Conservation (phyloP, 2,329 filamentous ascomycete species). For the Diaporthe capsici region DNA sequence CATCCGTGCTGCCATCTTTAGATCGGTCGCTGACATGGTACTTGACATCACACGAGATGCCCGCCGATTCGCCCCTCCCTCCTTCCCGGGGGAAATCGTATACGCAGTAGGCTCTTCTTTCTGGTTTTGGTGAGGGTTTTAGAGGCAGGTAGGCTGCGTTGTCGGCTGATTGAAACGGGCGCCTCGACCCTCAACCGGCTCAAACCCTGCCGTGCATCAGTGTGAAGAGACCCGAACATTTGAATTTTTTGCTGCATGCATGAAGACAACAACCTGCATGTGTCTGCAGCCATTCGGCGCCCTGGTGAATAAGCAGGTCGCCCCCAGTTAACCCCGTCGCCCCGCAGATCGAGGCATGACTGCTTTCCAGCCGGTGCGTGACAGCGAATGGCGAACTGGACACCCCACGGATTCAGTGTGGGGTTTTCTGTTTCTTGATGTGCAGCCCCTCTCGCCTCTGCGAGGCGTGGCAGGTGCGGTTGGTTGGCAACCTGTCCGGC, state of each 20-base stretch:
- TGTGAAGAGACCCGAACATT: slow-evolving; percentile 24
- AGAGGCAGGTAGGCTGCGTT: neutral
- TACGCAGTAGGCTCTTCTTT: neutral
- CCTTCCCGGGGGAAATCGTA: neutral
- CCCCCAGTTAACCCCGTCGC: slow-evolving; percentile 12
- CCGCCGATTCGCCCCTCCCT: neutral
- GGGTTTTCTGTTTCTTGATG: neutral
- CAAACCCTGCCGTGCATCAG: slow-evolving; percentile 14
- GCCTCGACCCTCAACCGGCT: slow-evolving; percentile 11
- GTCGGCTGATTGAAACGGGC: slow-evolving; percentile 25
- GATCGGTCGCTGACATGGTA: neutral
- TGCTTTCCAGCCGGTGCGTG: slow-evolving; percentile 13
- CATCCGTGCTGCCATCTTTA: slow-evolving; percentile 1
- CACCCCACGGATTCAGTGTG: slow-evolving; percentile 31
- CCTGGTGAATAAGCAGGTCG: slow-evolving; percentile 15
- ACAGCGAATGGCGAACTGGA: slow-evolving; percentile 22
- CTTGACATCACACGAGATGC: slow-evolving; percentile 9
- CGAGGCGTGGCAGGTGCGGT: slow-evolving; percentile 22
- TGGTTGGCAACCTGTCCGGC: slow-evolving; percentile 26
- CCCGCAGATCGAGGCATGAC: slow-evolving; percentile 26
- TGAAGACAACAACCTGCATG: slow-evolving; percentile 25
- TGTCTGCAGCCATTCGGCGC: slow-evolving; percentile 28
- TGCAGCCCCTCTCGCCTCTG: slow-evolving; percentile 9
- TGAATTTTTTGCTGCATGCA: slow-evolving; percentile 11
- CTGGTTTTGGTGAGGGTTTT: neutral